Percentiles rank a stretch among this genome's conserved stretches.
Evolutionary conservation across 2,329 filamentous ascomycete species (phyloP).

Genomic region (Diaporthe sp.): DNA sequence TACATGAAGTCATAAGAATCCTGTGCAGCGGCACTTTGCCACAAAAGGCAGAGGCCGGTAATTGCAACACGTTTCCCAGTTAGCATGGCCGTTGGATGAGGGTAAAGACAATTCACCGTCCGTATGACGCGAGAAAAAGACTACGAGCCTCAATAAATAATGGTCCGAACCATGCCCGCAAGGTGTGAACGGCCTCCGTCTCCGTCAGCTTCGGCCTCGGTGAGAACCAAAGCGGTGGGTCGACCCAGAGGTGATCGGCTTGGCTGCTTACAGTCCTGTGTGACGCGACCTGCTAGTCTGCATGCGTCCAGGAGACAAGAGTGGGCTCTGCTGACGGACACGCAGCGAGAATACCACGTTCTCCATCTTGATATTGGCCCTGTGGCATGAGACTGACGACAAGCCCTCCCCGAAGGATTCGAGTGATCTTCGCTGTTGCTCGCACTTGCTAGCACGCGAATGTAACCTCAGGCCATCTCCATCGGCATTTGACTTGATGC

Average conservation of each 20-base stretch:
- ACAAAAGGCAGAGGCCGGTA: background rate
- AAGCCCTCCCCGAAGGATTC: background rate
- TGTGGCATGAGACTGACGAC: constrained; percentile 28
- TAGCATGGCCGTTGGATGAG: background rate
- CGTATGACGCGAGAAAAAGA: background rate
- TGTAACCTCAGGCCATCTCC: constrained; percentile 5
- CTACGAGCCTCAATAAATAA: background rate
- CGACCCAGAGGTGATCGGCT: background rate
- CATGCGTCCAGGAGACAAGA: constrained; percentile 23
- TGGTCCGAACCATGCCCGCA: background rate
- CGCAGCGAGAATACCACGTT: constrained; percentile 16
- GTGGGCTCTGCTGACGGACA: constrained; percentile 13
- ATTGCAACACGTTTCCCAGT: background rate
- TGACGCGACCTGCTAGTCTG: constrained; percentile 22
- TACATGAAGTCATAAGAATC: constrained; percentile 21
- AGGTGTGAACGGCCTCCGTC: background rate
- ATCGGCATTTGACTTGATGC: background rate
- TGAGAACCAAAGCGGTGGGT: background rate
- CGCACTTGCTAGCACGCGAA: background rate
- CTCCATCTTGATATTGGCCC: constrained; percentile 4
- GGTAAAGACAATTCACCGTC: background rate
- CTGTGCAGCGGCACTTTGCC: background rate
- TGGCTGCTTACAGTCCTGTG: constrained; percentile 23
- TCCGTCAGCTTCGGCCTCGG: background rate
- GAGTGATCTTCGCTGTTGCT: background rate